Conservation (phyloP, 2,329 filamentous ascomycete species). For the Sphaerulina populicola region DNA sequence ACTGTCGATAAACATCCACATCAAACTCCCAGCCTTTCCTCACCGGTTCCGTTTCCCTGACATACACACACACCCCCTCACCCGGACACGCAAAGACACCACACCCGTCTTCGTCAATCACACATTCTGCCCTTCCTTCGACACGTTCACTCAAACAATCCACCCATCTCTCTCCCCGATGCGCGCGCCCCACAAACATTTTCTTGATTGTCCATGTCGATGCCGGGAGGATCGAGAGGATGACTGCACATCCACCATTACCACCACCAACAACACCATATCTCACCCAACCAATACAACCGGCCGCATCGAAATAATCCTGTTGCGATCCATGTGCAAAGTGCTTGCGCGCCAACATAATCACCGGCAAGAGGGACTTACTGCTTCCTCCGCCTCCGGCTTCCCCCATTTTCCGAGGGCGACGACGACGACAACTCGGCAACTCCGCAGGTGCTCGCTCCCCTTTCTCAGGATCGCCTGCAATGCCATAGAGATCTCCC, state of each 20-base stretch:
- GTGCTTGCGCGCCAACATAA: slow-evolving; percentile 55
- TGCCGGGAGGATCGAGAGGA: slow-evolving; percentile 28
- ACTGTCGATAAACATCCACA: slow-evolving; percentile 16
- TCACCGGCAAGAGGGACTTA: slow-evolving; percentile 41
- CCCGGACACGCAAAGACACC: slow-evolving; percentile 50
- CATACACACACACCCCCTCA: slow-evolving; percentile 55
- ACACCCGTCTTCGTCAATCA: slow-evolving; percentile 52
- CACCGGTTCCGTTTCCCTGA: slow-evolving; percentile 46
- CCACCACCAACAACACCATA: slow-evolving; percentile 38
- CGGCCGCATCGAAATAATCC: slow-evolving; percentile 54
- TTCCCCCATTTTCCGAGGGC: background rate
- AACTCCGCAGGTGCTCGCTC: slow-evolving; percentile 39
- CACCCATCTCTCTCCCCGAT: slow-evolving; percentile 49
- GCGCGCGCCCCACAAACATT: slow-evolving; percentile 51
- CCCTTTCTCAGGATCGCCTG: slow-evolving; percentile 25
- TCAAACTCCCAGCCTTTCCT: slow-evolving; percentile 36
- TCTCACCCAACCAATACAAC: slow-evolving; percentile 55
- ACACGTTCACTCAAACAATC: slow-evolving; percentile 52
- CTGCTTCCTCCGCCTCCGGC: slow-evolving; percentile 22
- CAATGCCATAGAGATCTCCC: slow-evolving; percentile 59
- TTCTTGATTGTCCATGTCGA: slow-evolving; percentile 36
- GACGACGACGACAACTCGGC: slow-evolving; percentile 33
- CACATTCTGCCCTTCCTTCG: slow-evolving; percentile 48
- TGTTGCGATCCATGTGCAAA: slow-evolving; percentile 59
- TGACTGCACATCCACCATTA: slow-evolving; percentile 28